A percentile compares a stretch with the other conserved stretches of the same genome.
phyloP scores from a whole-genome alignment of 306 rosid genomes.

The Trifolium repens region DNA sequence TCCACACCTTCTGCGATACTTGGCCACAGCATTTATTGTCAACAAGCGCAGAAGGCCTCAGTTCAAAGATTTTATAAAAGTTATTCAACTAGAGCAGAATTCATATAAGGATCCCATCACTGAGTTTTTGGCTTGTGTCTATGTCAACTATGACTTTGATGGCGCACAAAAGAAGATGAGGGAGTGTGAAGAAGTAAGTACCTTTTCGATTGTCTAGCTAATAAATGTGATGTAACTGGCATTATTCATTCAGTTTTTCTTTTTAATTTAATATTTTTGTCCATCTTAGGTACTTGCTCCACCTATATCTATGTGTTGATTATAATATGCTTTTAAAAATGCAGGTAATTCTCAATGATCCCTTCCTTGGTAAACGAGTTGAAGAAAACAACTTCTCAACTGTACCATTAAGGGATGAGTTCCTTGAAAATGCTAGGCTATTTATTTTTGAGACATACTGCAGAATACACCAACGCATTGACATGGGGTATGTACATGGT shows the following conservation, averaged over 20 bases:
- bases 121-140: conserved; percentile 88
- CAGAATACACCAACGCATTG: conserved; percentile 86
- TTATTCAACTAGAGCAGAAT: conserved; percentile 90
- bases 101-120: conserved; percentile 89
- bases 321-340: conserved; percentile 27
- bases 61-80: conserved; percentile 93
- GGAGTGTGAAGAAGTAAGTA: conserved; percentile 94
- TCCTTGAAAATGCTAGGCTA: conserved; percentile 94
- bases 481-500: conserved; percentile 65
- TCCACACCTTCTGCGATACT: conserved; percentile 91
- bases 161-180: conserved; percentile 96
- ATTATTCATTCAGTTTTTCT: conserved; percentile 14
- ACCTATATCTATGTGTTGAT: background rate
- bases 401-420: conserved; percentile 92
- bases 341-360: conserved; percentile 93
- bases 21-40: conserved; percentile 95
- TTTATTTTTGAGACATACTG: conserved; percentile 98
- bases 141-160: conserved; percentile 92
- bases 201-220: conserved; percentile 24
- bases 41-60: conserved; percentile 97
- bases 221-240: too few species aligned
- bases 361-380: conserved; percentile 90
- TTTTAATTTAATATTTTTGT: background rate
- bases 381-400: conserved; percentile 88
- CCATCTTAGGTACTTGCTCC: background rate